These are phyloP conservation scores for Kalmanozyma brasiliensis DNA, from an alignment of 1,284 basidiomycete species.

Conservation along the genomic window DNA sequence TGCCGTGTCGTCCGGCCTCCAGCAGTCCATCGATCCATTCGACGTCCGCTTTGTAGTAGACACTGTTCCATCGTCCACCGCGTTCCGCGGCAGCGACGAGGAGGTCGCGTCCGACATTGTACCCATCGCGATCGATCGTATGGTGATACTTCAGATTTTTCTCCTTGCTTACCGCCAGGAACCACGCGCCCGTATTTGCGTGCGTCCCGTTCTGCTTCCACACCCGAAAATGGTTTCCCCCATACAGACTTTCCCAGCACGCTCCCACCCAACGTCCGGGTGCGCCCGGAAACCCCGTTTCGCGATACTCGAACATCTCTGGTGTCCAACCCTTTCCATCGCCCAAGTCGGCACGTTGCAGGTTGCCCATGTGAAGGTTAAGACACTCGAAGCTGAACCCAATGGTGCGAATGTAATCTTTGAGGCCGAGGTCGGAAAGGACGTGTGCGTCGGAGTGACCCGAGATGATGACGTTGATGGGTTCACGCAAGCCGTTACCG, in stretches of 20 bases:
- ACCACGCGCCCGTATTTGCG: constrained; percentile 68
- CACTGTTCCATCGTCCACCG: constrained; percentile 62
- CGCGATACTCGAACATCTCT: constrained; percentile 67
- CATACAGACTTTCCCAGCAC: constrained; percentile 64
- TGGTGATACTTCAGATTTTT: constrained; percentile 63
- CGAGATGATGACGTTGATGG: constrained; percentile 87
- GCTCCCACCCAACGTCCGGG: constrained; percentile 66
- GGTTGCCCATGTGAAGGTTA: constrained; percentile 78
- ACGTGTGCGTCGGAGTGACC: constrained; percentile 80
- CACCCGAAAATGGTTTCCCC: constrained; percentile 67
- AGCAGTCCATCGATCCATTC: constrained; percentile 66
- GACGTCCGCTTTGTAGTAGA: constrained; percentile 62
- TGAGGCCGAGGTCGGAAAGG: constrained; percentile 78
- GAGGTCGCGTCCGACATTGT: constrained; percentile 66
- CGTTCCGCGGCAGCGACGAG: constrained; percentile 60
- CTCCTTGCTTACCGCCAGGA: constrained; percentile 67
- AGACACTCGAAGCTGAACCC: constrained; percentile 83
- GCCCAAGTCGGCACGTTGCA: constrained; percentile 83
- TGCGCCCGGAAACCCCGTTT: constrained; percentile 62
- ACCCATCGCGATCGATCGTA: constrained; percentile 66
- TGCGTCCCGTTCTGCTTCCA: constrained; percentile 69
- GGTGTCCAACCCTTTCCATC: constrained; percentile 77
- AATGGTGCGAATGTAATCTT: constrained; percentile 78
- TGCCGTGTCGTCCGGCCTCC: constrained; percentile 58
- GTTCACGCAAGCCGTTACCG: constrained; percentile 85